Percentiles rank a stretch among this genome's conserved stretches.
Evolutionary conservation across 2,329 filamentous ascomycete genomes (phyloP).

Genomic region (Teratosphaeria destructans): DNA sequence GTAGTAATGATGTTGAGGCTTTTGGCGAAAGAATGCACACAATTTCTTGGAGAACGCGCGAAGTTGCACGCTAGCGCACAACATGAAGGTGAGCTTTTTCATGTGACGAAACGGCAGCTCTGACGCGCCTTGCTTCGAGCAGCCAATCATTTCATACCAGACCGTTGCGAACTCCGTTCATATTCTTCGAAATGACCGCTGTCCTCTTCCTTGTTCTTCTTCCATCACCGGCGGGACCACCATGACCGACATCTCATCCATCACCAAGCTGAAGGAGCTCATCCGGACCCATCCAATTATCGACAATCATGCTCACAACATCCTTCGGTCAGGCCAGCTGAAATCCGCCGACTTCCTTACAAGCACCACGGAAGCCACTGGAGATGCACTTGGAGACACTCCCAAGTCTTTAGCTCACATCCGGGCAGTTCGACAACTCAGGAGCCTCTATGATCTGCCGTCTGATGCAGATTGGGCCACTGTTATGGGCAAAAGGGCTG

Average conservation of each 20-base stretch:
- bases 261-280: conserved; percentile 17
- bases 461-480: conserved; percentile 49
- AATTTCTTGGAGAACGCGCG: not conserved
- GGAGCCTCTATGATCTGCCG: conserved; percentile 50
- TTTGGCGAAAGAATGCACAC: not conserved
- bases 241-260: not conserved
- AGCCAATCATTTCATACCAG: not conserved
- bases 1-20: not conserved
- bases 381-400: conserved; percentile 54
- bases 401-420: conserved; percentile 56
- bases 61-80: not conserved
- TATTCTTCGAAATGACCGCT: not conserved
- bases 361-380: conserved; percentile 64
- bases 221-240: not conserved
- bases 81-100: not conserved
- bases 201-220: not conserved
- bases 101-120: not conserved
- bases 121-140: not conserved
- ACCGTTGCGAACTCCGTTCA: not conserved
- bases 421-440: conserved; percentile 58
- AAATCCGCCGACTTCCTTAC: conserved; percentile 46
- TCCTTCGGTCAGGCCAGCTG: conserved; percentile 45
- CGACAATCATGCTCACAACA: conserved; percentile 63
- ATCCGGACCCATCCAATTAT: conserved; percentile 46
- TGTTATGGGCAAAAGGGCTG: conserved; percentile 39